Conservation (phyloP, 2,329 filamentous ascomycete genomes). For the Alternaria dauci region DNA sequence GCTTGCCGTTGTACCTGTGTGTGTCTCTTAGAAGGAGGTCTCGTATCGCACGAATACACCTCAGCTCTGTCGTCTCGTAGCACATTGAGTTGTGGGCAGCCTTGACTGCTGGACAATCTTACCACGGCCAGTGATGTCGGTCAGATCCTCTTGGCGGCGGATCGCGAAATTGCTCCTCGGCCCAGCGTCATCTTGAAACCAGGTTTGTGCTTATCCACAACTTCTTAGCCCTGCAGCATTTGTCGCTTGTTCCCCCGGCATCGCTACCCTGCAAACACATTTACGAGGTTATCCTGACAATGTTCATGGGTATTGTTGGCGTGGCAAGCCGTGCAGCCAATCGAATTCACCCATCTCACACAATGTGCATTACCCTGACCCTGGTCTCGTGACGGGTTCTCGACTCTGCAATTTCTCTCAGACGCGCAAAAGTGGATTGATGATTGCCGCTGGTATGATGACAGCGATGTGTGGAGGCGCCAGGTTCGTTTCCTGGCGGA, state of each 20-base stretch:
- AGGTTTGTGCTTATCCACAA: constrained; percentile 28
- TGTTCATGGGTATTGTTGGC: constrained; percentile 38
- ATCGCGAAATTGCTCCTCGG: constrained; percentile 45
- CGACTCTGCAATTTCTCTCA: constrained; percentile 49
- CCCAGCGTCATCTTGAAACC: constrained; percentile 37
- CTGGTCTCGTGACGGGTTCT: constrained; percentile 30
- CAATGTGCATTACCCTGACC: constrained; percentile 17
- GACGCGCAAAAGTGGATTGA: constrained; percentile 39
- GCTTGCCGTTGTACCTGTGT: not conserved
- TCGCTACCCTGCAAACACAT: constrained; percentile 27
- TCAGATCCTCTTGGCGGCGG: constrained; percentile 32
- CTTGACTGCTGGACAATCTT: constrained; percentile 28
- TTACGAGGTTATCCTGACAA: constrained; percentile 28
- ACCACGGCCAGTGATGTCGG: constrained; percentile 33
- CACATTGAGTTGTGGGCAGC: constrained; percentile 4
- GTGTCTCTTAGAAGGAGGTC: not conserved
- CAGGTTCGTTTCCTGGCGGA: constrained; percentile 35
- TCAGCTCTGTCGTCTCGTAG: constrained; percentile 10
- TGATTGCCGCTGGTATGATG: constrained; percentile 41
- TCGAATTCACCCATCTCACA: constrained; percentile 19
- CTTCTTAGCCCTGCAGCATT: constrained; percentile 35
- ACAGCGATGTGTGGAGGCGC: constrained; percentile 34
- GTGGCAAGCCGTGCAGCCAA: constrained; percentile 38
- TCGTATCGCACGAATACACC: not conserved
- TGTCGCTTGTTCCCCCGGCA: constrained; percentile 28